Evolutionary conservation across 371 early-diverging fungal species (phyloP).

Genomic region (Mucor racemosus): DNA sequence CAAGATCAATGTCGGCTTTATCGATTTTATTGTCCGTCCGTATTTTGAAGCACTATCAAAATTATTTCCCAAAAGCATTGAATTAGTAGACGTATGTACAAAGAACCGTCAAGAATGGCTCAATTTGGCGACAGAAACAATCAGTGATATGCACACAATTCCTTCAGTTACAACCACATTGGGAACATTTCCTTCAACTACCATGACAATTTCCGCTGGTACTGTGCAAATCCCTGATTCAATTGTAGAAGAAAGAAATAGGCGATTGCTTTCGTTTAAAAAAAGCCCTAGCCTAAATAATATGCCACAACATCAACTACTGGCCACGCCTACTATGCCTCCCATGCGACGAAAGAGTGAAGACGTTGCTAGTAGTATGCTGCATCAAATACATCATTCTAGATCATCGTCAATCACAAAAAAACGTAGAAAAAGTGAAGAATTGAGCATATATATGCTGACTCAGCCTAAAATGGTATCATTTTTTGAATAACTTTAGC

Average conservation of each 20-base stretch:
- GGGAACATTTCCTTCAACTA: conserved; percentile 4
- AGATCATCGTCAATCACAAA: neutral
- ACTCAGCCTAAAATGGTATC: conserved; percentile 16
- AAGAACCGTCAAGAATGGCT: conserved; percentile 50
- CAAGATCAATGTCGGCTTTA: conserved; percentile 80
- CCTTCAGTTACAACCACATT: conserved; percentile 8
- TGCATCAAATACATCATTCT: conserved; percentile 1
- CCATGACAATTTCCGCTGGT: conserved; percentile 44
- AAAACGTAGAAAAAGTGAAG: conserved; percentile 21
- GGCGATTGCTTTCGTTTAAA: neutral
- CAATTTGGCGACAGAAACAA: conserved; percentile 13
- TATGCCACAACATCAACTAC: neutral
- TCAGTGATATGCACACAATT: neutral
- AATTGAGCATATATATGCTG: conserved; percentile 6
- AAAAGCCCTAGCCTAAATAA: neutral
- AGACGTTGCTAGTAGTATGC: conserved; percentile 1
- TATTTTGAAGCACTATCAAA: conserved; percentile 79
- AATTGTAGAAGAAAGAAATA: neutral
- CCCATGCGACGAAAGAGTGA: conserved; percentile 16
- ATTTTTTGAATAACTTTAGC: neutral
- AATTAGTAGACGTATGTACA: conserved; percentile 31
- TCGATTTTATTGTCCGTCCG: conserved; percentile 84
- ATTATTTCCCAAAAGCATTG: conserved; percentile 62
- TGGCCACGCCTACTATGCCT: neutral
- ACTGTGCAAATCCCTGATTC: conserved; percentile 37